Percentiles rank a stretch among this genome's conserved stretches.
Evolutionary conservation across 2,329 filamentous ascomycete genomes (phyloP).

Genomic region (Tympanopsis confertula): DNA sequence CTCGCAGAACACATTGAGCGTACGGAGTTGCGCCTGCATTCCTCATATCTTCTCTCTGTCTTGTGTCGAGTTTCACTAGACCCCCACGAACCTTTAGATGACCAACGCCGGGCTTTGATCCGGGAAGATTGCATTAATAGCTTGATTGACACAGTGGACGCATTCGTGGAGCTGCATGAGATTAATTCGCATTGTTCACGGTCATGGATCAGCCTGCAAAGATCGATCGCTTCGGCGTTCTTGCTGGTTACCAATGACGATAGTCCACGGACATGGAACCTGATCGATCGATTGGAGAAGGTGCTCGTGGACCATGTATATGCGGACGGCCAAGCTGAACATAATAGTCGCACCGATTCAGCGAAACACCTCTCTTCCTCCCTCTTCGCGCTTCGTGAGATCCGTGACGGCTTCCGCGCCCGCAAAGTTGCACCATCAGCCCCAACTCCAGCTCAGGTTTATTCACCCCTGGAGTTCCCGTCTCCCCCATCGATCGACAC

Average conservation of each 20-base stretch:
- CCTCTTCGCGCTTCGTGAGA: not conserved
- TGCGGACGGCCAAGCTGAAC: not conserved
- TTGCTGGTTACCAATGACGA: not conserved
- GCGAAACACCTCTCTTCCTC: not conserved
- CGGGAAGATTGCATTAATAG: not conserved
- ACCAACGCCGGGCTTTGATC: not conserved
- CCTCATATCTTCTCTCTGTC: not conserved
- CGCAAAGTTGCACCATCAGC: no score
- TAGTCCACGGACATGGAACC: not conserved
- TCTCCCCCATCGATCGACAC: not conserved
- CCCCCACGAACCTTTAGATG: constrained; percentile 6
- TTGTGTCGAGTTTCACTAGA: constrained; percentile 6
- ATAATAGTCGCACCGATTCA: not conserved
- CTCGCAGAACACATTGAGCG: not conserved
- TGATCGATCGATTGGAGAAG: not conserved
- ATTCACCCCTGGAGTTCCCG: not conserved
- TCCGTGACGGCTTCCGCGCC: not conserved
- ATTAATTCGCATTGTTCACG: not conserved
- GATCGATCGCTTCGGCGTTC: not conserved
- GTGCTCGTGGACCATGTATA: constrained; percentile 1
- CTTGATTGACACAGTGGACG: not conserved
- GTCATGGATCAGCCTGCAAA: not conserved
- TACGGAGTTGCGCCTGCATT: constrained; percentile 1
- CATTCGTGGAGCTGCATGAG: not conserved
- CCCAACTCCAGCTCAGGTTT: no score